Base-by-base conservation (phyloP, 1,284 basidiomycete species). In the Rhodotorula sp. region DNA sequence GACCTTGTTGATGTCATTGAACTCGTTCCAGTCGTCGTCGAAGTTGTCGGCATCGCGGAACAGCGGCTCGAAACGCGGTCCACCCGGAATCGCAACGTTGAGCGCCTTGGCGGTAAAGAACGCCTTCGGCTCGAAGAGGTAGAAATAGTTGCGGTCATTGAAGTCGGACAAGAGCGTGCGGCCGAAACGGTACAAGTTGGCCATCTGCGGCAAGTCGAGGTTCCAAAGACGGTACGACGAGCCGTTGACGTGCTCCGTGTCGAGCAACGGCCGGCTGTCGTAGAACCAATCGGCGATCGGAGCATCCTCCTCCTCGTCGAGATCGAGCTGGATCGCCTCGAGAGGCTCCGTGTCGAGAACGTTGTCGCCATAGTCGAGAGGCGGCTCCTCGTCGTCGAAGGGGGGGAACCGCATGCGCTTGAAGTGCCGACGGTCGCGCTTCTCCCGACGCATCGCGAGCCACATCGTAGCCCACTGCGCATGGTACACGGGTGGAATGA, bases 391-490 rank as follows among this genome's bases (percentile, higher is more conserved):
- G 79, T 99, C 97, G 79, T 99, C 97, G 79, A 99, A 99, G 0
- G 97, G 97, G 50, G 97, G 97, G 84, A 99, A 99, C n/a, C 97
- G 89, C 95, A 99, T 99, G 64, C 97, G 92, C 85, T 99, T 99
- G 85, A 99, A 99, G 81, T 99, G 97, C 66, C 97, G 86, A 80
- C 97, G 91, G 81, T 99, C 97, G 70, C 97, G 89, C 85, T 99
- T 99, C 84, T 99, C 97, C 77, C 97, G 85, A 76, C 97, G 87
- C 97, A 99, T 99, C 28, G 97, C 95, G 52, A 99, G 85, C 97
- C 97, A 99, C 97, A 99, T 99, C 6, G 93, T 92, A 78, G 93
- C 95, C 97, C 97, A 99, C 80, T 99, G 97, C 0, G 97, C 95
- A 81, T 99, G 97, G 82, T 97, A 99, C 28, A 99, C 88, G 8